These are phyloP conservation scores for Fusarium sp. DNA, from an alignment of 2,329 filamentous ascomycete species.

Conservation along the genomic window DNA sequence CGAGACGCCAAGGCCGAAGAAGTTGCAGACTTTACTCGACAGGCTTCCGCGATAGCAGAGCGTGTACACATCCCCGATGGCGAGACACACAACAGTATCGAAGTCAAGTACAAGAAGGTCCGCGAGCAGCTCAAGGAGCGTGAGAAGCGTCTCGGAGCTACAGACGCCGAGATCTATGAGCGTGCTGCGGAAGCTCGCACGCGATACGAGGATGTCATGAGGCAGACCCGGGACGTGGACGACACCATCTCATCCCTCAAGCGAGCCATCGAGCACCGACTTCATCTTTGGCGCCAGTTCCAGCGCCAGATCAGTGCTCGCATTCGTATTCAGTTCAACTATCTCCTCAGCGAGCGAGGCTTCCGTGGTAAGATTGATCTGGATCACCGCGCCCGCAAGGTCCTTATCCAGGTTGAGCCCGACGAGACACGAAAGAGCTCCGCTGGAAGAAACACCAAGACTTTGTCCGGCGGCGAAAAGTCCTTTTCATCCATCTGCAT, in stretches of 20 bases:
- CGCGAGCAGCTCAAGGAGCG: constrained; percentile 68
- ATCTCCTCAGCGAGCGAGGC: constrained; percentile 87
- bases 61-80: constrained; percentile 73
- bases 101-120: constrained; percentile 67
- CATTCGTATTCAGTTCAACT: constrained; percentile 87
- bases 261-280: constrained; percentile 74
- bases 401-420: constrained; percentile 82
- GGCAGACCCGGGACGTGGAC: constrained; percentile 54
- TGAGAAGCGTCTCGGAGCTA: constrained; percentile 69
- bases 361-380: constrained; percentile 86
- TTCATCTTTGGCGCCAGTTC: constrained; percentile 83
- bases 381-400: constrained; percentile 78
- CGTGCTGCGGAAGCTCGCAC: constrained; percentile 55
- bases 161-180: constrained; percentile 73
- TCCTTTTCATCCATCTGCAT: constrained; percentile 98
- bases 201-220: constrained; percentile 58
- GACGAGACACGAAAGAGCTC: constrained; percentile 76
- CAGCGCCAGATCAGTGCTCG: constrained; percentile 87
- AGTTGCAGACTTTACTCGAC: constrained; percentile 65
- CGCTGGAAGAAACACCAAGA: constrained; percentile 86
- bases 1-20: constrained; percentile 59
- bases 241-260: constrained; percentile 61
- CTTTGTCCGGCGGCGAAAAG: constrained; percentile 95
- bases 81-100: constrained; percentile 70
- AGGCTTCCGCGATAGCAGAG: constrained; percentile 64